These are phyloP conservation scores for Eudorina sp. DNA, from an alignment of 139 green algal species.

Conservation along the genomic window DNA sequence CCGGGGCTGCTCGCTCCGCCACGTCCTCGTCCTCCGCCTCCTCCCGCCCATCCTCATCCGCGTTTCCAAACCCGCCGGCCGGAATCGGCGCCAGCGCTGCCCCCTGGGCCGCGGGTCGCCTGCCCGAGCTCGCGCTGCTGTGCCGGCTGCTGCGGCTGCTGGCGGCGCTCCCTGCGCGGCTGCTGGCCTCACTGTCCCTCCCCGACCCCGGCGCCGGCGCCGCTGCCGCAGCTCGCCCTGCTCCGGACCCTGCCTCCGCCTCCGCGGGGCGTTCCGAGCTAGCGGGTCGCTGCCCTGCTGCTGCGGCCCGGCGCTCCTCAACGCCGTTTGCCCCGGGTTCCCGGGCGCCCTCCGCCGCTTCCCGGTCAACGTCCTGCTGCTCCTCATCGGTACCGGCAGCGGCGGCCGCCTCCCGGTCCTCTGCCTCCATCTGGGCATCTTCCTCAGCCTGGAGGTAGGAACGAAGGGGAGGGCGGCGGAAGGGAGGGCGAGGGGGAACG, in stretches of 20 bases:
- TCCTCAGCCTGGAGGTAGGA: conserved; percentile 3
- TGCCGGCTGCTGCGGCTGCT: neutral
- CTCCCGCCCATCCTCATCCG: neutral
- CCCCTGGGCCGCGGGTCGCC: neutral
- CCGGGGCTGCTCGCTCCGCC: neutral
- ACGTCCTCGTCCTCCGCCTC: neutral
- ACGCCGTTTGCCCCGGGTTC: neutral
- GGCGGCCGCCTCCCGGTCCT: neutral
- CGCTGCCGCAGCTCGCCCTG: neutral
- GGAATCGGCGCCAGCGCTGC: neutral
- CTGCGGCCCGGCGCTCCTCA: neutral
- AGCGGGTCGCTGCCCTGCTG: neutral
- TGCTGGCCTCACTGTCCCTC: neutral
- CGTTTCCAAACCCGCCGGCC: no score
- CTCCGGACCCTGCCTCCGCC: neutral
- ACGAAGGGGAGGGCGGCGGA: neutral
- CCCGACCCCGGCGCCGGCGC: no score
- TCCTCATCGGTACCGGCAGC: neutral
- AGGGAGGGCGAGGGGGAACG: neutral
- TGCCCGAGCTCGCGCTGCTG: neutral
- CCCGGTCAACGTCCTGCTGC: neutral
- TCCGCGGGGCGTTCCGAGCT: neutral
- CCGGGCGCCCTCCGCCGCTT: neutral
- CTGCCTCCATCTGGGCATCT: neutral
- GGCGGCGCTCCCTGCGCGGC: neutral